phyloP scores from a whole-genome alignment of 768 basidiomycete species.

The Lentinula raphanica region DNA sequence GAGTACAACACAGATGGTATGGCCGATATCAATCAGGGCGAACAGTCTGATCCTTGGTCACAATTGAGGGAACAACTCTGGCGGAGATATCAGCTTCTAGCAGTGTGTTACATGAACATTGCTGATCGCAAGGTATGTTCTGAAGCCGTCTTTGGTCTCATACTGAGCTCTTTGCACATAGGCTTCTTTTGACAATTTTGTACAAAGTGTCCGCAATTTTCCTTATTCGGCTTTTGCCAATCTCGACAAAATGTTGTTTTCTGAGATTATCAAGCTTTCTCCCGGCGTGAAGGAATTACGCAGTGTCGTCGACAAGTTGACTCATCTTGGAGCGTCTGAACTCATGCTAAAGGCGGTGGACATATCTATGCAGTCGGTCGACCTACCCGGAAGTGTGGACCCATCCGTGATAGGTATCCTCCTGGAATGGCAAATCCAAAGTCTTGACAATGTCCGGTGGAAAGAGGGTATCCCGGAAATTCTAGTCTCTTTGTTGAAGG shows the following conservation, averaged over 20 bases:
- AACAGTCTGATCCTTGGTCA: slow-evolving; percentile 42
- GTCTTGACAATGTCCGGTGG: slow-evolving; percentile 49
- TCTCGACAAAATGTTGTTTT: slow-evolving; percentile 22
- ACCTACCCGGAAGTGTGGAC: slow-evolving; percentile 11
- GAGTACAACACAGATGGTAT: slow-evolving; percentile 7
- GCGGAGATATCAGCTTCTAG: slow-evolving; percentile 78
- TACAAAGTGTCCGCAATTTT: slow-evolving; percentile 46
- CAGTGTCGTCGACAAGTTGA: slow-evolving; percentile 56
- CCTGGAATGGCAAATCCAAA: slow-evolving; percentile 56
- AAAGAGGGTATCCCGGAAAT: slow-evolving; percentile 49
- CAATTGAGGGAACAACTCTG: slow-evolving; percentile 62
- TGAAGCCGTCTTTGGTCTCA: slow-evolving; percentile 4
- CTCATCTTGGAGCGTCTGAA: slow-evolving; percentile 64
- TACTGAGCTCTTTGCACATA: slow-evolving; percentile 20
- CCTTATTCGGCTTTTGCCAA: slow-evolving; percentile 43
- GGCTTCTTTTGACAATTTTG: slow-evolving; percentile 58
- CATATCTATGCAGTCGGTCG: slow-evolving; percentile 39
- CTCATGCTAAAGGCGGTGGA: slow-evolving; percentile 47
- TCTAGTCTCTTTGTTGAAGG: slow-evolving; percentile 38
- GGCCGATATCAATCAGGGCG: slow-evolving; percentile 16
- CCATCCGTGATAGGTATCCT: slow-evolving; percentile 43
- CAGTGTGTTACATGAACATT: slow-evolving; percentile 70
- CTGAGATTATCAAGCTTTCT: slow-evolving; percentile 35
- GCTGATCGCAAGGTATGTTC: slow-evolving; percentile 66
- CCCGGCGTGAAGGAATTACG: slow-evolving; percentile 50